Evolutionary conservation across 2,329 filamentous ascomycete genomes (phyloP), one percentile per base, ranked within the genome.

Genomic region (Passalora sequoiae): DNA sequence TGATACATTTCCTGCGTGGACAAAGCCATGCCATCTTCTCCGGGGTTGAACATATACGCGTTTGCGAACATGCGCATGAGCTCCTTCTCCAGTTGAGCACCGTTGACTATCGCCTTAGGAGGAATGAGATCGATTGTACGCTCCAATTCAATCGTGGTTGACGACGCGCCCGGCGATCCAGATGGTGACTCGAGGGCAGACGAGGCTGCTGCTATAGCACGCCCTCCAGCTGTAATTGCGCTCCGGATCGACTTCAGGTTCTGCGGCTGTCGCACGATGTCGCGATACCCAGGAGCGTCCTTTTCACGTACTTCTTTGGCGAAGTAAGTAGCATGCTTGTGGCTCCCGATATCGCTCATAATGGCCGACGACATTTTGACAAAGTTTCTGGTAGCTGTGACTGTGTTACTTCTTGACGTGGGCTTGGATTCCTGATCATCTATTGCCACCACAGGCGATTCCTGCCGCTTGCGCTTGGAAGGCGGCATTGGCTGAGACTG

Each of bases 41-140:
- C 87, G 0, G 86, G 82, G 57, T 97, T 97, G 72, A 95, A 98
- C 92, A 98, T 97, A 66, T 96, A 85, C 13, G 92, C 91, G 60
- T 97, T 97, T 54, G 89, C 88, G 64, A 97, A 95, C 86, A 97
- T 96, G 57, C 94, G 86, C 57, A 94, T 87, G 8, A 97, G 72
- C 64, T 97, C 91, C 54, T 89, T 87, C 66, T 97, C 91, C 12
- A 97, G 75, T 63, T 97, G 92, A 1, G 84, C 81, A 38, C 86
- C 89, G 65, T 97, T 97, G 65, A 97, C 86, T 57, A 97, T 95
- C 15, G 83, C 87, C 56, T 82, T 86, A 0, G 92, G 91, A 2
- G 91, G 87, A 2, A 91, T 75, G 19, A 95, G 72, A 44, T 96
- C 87, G 38, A 83, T 77, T 2, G 78, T 84, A 44, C 85, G 76